Percentiles rank a stretch among this genome's conserved stretches.
These are phyloP conservation scores for Xylariales sp. DNA, from an alignment of 2,329 filamentous ascomycete species.

Conservation along the genomic window DNA sequence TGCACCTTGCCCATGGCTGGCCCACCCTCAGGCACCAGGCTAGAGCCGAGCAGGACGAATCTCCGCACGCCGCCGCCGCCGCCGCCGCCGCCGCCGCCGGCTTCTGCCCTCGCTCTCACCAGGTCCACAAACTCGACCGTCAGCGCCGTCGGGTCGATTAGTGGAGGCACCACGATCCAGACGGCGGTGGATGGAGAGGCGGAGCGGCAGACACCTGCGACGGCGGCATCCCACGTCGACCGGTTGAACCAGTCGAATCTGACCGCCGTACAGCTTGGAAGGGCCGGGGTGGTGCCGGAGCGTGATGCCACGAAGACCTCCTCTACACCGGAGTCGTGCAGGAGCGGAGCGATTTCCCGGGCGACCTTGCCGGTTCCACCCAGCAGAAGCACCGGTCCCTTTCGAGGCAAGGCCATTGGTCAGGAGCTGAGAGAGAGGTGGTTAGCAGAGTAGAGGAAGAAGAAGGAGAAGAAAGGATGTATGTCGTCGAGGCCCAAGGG, in stretches of 20 bases:
- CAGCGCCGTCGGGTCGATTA: constrained; percentile 23
- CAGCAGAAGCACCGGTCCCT: constrained; percentile 29
- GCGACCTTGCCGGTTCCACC: constrained; percentile 42
- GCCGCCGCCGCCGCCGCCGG: no score
- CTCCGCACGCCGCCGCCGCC: constrained; percentile 23
- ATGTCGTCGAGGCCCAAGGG: no score
- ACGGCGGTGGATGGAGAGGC: constrained; percentile 26
- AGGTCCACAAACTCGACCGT: constrained; percentile 38
- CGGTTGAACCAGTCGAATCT: constrained; percentile 42
- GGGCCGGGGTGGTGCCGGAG: constrained; percentile 15
- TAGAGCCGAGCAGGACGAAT: constrained; percentile 41
- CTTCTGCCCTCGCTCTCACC: constrained; percentile 27
- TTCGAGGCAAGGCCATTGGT: no score
- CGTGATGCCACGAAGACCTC: constrained; percentile 34
- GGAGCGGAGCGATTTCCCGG: constrained; percentile 30
- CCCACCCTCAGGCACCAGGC: constrained; percentile 28
- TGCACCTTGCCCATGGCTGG: constrained; percentile 30
- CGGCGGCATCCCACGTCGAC: constrained; percentile 34
- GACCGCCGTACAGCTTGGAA: constrained; percentile 16
- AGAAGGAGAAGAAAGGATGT: no score
- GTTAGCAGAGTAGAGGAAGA: no score
- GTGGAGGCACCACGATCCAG: constrained; percentile 34
- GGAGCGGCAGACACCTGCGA: constrained; percentile 3
- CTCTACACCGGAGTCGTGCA: constrained; percentile 22
- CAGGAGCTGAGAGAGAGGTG: no score